These are phyloP conservation scores for Tillandsia leiboldiana DNA, from an alignment of 176 grass and related monocot species.

Conservation along the genomic window DNA sequence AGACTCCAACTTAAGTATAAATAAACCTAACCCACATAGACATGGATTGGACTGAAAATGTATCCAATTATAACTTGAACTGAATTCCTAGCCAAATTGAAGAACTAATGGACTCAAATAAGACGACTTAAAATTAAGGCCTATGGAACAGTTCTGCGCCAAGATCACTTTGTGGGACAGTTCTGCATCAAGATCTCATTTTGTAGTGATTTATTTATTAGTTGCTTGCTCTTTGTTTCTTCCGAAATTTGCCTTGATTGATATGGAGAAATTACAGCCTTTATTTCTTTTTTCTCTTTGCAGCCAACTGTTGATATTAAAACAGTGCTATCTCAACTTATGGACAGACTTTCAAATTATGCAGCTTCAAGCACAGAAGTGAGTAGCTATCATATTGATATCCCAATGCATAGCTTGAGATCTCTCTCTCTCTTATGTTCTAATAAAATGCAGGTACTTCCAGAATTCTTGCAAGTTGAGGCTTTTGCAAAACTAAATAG, in stretches of 20 bases:
- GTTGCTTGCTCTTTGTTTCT: too few species aligned
- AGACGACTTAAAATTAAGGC: too few species aligned
- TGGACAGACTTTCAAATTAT: slow-evolving; percentile 97
- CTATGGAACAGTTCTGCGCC: too few species aligned
- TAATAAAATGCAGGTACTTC: slow-evolving; percentile 62
- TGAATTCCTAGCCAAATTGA: too few species aligned
- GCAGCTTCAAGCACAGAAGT: slow-evolving; percentile 81
- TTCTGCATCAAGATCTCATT: too few species aligned
- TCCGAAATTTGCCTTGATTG: neutral
- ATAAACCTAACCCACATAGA: too few species aligned
- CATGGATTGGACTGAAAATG: too few species aligned
- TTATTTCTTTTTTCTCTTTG: slow-evolving; percentile 14
- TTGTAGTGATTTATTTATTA: too few species aligned
- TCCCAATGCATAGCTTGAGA: slow-evolving; percentile 2
- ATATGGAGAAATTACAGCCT: slow-evolving; percentile 12
- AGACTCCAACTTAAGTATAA: too few species aligned
- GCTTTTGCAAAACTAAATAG: slow-evolving; percentile 91
- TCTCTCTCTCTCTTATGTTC: slow-evolving; percentile 38
- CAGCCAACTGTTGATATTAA: slow-evolving; percentile 98
- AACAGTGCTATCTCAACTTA: slow-evolving; percentile 90
- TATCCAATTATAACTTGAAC: too few species aligned
- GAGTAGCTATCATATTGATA: slow-evolving; percentile 11
- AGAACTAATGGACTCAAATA: too few species aligned
- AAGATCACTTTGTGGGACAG: too few species aligned
- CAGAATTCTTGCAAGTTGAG: slow-evolving; percentile 98